Percentiles rank a stretch among this genome's conserved stretches.
phyloP scores from a whole-genome alignment of 192 early-diverging fungal genomes.

The Rhizophagus sp. region DNA sequence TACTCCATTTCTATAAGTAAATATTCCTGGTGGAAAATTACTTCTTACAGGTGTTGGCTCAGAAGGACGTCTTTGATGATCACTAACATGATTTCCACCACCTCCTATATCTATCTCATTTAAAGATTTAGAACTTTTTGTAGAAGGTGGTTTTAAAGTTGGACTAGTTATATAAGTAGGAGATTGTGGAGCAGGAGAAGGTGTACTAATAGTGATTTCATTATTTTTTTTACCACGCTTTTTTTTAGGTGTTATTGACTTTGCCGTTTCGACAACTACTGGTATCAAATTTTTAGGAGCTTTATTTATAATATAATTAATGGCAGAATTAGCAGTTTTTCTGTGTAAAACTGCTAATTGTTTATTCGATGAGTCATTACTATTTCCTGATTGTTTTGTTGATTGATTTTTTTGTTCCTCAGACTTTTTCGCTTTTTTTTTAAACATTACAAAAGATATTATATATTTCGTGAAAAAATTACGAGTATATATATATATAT shows the following conservation, averaged over 20 bases:
- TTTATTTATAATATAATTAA: background rate
- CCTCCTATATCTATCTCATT: background rate
- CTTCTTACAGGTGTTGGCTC: background rate
- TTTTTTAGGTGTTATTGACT: conserved; percentile 9
- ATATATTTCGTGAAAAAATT: background rate
- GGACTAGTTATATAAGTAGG: background rate
- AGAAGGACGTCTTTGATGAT: conserved; percentile 26
- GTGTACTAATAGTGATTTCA: background rate
- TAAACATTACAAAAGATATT: background rate
- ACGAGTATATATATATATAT: no score
- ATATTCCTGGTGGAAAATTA: background rate
- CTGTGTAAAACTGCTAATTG: background rate
- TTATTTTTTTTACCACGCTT: background rate
- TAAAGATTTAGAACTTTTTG: conserved; percentile 21
- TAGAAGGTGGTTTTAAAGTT: background rate
- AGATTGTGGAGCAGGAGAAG: background rate
- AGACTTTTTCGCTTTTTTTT: background rate
- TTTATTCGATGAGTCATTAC: background rate
- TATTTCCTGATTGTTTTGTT: background rate
- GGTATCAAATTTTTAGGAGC: background rate
- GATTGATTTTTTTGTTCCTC: background rate
- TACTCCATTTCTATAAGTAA: background rate
- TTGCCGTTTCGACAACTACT: background rate
- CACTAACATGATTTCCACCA: background rate
- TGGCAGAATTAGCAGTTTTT: background rate